phyloP scores from a whole-genome alignment of 371 early-diverging fungal genomes.

The Rhizopus delemar region DNA sequence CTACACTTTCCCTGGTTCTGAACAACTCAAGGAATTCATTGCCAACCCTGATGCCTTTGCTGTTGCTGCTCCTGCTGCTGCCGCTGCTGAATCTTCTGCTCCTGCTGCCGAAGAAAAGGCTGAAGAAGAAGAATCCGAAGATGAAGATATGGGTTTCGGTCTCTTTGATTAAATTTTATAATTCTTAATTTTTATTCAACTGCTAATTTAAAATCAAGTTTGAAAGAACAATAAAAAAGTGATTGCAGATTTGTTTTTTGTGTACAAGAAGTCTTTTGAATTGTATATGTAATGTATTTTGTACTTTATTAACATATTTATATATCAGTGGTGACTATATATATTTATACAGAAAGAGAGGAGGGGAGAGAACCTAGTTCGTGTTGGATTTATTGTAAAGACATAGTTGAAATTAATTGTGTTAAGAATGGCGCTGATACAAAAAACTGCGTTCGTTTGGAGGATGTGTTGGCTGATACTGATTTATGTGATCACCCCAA shows the following conservation, averaged over 20 bases:
- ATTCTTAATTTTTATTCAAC: too few relatives aligned
- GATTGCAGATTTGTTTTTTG: too few relatives aligned
- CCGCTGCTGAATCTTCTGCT: conserved; percentile 51
- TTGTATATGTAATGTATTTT: too few relatives aligned
- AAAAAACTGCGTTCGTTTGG: conserved; percentile 4
- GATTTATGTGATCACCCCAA: conserved; percentile 2
- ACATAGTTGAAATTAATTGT: too few relatives aligned
- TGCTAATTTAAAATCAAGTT: too few relatives aligned
- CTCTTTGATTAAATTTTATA: conserved; percentile 30
- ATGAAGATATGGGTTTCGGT: conserved; percentile 57
- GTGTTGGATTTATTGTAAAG: too few relatives aligned
- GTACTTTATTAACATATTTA: too few relatives aligned
- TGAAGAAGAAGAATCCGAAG: conserved; percentile 53
- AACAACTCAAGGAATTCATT: conserved; percentile 90
- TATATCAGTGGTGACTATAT: too few relatives aligned
- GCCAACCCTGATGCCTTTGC: conserved; percentile 89
- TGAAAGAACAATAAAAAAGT: too few relatives aligned
- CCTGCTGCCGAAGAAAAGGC: conserved; percentile 51
- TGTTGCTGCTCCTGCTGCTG: conserved; percentile 64
- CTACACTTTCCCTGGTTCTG: conserved; percentile 91
- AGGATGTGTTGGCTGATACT: conserved; percentile 2
- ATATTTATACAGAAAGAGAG: too few relatives aligned
- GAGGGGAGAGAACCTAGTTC: too few relatives aligned
- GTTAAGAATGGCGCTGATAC: background rate
- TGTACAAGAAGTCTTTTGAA: too few relatives aligned